Evolutionary conservation across 305 asterid species (phyloP), one percentile per base, ranked within the genome.

Genomic region (Fraxinus nigra): DNA sequence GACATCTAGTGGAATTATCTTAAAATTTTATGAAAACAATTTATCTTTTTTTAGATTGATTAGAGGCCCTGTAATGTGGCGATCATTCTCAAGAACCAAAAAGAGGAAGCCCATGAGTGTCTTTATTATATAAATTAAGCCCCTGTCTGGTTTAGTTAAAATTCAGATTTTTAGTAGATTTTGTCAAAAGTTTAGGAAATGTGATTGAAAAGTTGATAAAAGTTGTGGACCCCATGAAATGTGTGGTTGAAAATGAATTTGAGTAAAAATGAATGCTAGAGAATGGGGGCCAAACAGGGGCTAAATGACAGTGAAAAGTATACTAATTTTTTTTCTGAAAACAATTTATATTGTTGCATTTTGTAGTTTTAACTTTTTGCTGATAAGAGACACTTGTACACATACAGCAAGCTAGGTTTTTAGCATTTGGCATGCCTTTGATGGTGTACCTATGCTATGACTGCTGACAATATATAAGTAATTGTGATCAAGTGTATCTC

Each of bases 381-480:
- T 54, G 76, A 82, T 72, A 69, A 22, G 82, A 24, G 75, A 51
- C 22, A 51, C 7, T 63, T 75, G 46, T 75, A 69, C 28, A 18
- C 1, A 18, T 18, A 18, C 30, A n/a, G 2, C 0, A 59, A 59
- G 77, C 69, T 8, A 18, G 77, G 59, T 73, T 22, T 20, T 73
- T 73, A 67, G 72, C 73, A 65, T 77, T 9, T 80, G 67, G 46
- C 43, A 34, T 32, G 11, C 65, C 72, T 46, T 73, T 16, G 79
- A 65, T 34, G 33, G 61, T 54, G 51, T 32, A 43, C 51, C 73
- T 54, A 56, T 48, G 84, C 40, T 51, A 51, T 51, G 61, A 51
- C 8, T 51, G 22, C 63, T 16, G 63, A 51, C 8, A 80, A n/a
- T 70, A 43, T 69, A 75, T 78, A 38, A 80, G 75, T 46, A 82